These are phyloP conservation scores for Acer yangbiense DNA, from an alignment of 345 rosid genomes.

Conservation along the genomic window DNA sequence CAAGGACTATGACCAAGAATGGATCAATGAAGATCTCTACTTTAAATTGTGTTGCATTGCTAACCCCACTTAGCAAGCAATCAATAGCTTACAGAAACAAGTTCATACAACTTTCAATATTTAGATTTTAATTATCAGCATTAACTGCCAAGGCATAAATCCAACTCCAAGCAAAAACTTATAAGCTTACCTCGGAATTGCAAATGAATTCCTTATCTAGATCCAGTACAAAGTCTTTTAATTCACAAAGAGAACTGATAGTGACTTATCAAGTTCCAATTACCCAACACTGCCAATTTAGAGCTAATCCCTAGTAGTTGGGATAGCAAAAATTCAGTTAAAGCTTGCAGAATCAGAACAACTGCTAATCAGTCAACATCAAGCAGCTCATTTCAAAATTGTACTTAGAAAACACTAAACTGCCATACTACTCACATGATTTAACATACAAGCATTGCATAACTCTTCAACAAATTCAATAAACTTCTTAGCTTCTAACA, in stretches of 20 bases:
- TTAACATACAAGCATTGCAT: background rate
- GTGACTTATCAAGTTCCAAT: background rate
- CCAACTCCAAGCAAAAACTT: conserved; percentile 3
- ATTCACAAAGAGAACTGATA: background rate
- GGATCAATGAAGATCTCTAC: background rate
- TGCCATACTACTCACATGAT: background rate
- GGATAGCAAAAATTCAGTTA: background rate
- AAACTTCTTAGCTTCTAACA: background rate
- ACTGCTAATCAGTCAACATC: background rate
- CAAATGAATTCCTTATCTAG: background rate
- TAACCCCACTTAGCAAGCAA: background rate
- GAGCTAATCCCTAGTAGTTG: background rate
- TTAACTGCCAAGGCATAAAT: background rate
- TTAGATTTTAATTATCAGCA: background rate
- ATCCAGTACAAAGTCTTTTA: background rate
- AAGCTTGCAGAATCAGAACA: background rate
- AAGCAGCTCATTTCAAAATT: background rate
- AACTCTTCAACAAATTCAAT: background rate
- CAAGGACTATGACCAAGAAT: background rate
- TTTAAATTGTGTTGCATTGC: background rate
- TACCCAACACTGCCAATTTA: background rate
- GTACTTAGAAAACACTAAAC: background rate
- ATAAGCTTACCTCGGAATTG: background rate
- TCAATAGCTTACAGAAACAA: background rate
- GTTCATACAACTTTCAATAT: background rate